Percentiles rank a stretch among this genome's conserved stretches.
phyloP scores from a whole-genome alignment of 2,329 filamentous ascomycete species.

The Parastagonospora nodorum region DNA sequence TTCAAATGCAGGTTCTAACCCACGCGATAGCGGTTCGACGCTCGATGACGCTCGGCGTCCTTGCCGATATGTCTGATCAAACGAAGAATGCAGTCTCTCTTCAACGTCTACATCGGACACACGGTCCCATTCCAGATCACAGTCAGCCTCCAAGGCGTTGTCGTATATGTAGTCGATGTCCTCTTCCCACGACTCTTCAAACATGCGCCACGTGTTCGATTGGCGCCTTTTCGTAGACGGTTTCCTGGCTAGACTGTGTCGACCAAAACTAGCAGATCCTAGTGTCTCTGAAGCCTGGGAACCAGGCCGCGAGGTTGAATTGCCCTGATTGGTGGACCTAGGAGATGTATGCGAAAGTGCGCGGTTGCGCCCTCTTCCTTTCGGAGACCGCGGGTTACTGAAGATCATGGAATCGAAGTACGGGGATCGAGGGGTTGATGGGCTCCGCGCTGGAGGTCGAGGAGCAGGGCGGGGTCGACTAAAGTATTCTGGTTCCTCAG shows the following conservation, averaged over 20 bases:
- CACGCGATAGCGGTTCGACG: neutral
- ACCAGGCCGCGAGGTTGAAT: slow-evolving; percentile 36
- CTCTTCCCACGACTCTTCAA: slow-evolving; percentile 62
- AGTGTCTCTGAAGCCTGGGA: slow-evolving; percentile 53
- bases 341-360: slow-evolving; percentile 31
- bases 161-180: slow-evolving; percentile 68
- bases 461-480: slow-evolving; percentile 42
- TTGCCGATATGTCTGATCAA: neutral
- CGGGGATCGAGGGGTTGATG: slow-evolving; percentile 34
- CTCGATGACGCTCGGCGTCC: slow-evolving; percentile 1
- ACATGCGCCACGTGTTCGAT: slow-evolving; percentile 41
- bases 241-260: slow-evolving; percentile 27
- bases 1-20: neutral
- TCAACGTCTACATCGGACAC: slow-evolving; percentile 30
- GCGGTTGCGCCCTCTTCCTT: slow-evolving; percentile 19
- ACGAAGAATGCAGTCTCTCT: slow-evolving; percentile 38
- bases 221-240: slow-evolving; percentile 29
- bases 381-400: slow-evolving; percentile 28
- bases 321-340: slow-evolving; percentile 21
- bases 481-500: slow-evolving; percentile 44
- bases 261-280: slow-evolving; percentile 47
- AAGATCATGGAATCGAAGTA: slow-evolving; percentile 36
- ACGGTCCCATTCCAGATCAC: slow-evolving; percentile 63
- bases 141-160: slow-evolving; percentile 64
- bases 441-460: slow-evolving; percentile 30